Evolutionary conservation across 345 rosid species (phyloP), one percentile per base, ranked within the genome.

Genomic region (Moringa oleifera): DNA sequence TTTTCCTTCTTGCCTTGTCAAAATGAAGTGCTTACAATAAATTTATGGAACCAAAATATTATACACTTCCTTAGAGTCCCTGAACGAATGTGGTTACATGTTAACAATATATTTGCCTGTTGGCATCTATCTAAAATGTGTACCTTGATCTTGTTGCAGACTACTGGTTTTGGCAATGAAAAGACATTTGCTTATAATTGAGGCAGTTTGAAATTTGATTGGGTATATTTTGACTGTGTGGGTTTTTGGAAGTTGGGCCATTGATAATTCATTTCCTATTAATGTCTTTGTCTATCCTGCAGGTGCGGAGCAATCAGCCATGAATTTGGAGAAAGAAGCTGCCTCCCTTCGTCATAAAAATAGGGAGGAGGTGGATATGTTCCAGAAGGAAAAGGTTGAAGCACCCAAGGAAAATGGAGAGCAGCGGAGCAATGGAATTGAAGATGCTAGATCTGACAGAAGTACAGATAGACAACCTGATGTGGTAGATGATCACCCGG

Each of bases 401-500:
- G 67, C 70, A 55, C 85, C 77, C 41, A 84, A 67, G 70, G 88
- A 81, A 77, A 86, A 86, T 76, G 88, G 97, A 61, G 77, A 71
- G n/a, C 80, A 47, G 25, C 70, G 54, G 51, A 75, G 75, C 73
- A 86, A 81, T 81, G 91, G 85, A 54, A 58, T 67, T 20, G 74
- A 70, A 68, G 75, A 73, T 63, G 74, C 69, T 54, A 71, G 54
- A 66, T 85, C 87, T 57, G 81, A 70, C 41, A 75, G 85, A 71
- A 83, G 76, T 80, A 76, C 82, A 58, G 86, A 86, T 65, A 76
- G 96, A 71, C 89, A 81, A 58, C 95, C 86, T 50, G 99, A 84
- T 79, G 79, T 85, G 64, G 85, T 87, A 33, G 89, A 90, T 76
- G 89, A 81, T 81, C 93, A 72, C 71, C 83, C 82, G 45, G 84